Base-by-base conservation (phyloP, 2,329 filamentous ascomycete genomes). In the Claviceps maximensis region DNA sequence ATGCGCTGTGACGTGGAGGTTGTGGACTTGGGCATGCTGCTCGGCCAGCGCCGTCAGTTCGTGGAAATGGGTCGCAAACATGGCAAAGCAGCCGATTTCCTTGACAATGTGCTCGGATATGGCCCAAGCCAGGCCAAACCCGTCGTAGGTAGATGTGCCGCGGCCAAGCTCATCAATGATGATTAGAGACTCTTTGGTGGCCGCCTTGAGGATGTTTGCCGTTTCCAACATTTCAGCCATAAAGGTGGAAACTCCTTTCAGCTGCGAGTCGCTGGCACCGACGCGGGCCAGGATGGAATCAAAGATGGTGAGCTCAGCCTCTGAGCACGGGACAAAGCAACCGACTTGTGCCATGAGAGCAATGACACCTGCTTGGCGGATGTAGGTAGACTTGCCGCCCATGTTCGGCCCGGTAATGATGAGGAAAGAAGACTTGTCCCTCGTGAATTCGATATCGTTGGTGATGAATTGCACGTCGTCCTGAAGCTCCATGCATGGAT, bases 181-280 rank as follows among this genome's bases (percentile, higher is more conserved):
- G 71, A 98, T 97, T 51, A 98, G 79, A 4, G 89, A 95, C 66
- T 98, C 93, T 33, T 86, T 82, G 0, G 93, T 98, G 2, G 93
- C 93, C 0, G 89, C 94, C 71, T 97, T 97, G 64, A 98, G 83
- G 58, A 98, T 98, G 66, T 97, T 97, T 59, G 93, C 89, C 1
- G 93, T 98, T 68, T 98, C 93, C 23, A 98, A 79, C 93, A 98
- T 98, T 72, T 98, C 93, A 1, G 93, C 93, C 94, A 98, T 98
- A 69, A 98, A 98, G 0, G 93, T 98, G 3, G 89, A 95, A 2
- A 98, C 93, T 38, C 93, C 93, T 71, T 97, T 97, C 57, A 98
- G 84, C 68, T 97, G 93, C 7, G 88, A 95, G 70, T 98, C 94
- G 61, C 87, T 93, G 7, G 93, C 94, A 44, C 94, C 93, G 0